A percentile compares a stretch with the other conserved stretches of the same genome.
These are phyloP conservation scores for Phytophthora sp. DNA, from an alignment of 352 stramenopile genomes.

Conservation along the genomic window DNA sequence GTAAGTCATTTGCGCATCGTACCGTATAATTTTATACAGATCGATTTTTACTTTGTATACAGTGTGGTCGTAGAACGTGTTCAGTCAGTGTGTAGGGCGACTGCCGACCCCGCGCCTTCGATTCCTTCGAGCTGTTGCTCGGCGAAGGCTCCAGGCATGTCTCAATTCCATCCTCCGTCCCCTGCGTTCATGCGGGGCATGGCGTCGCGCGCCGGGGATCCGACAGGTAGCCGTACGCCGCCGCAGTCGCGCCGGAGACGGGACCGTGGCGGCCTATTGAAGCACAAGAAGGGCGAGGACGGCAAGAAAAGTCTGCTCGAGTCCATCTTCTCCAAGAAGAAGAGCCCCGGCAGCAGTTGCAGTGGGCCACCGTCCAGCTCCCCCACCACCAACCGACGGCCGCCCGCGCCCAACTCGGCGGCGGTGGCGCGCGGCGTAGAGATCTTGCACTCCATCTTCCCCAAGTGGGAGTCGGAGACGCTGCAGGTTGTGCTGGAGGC, in stretches of 20 bases:
- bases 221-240: constrained; percentile 17
- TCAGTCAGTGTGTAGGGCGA: too few species aligned
- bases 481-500: constrained; percentile 77
- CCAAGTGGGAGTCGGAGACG: constrained; percentile 72
- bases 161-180: constrained; percentile 33
- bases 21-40: too few species aligned
- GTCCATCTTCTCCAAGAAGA: constrained; percentile 64
- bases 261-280: constrained; percentile 28
- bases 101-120: too few species aligned
- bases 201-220: constrained; percentile 8
- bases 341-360: constrained; percentile 19
- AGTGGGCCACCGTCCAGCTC: constrained; percentile 16
- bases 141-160: constrained; percentile 20
- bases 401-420: constrained; percentile 43
- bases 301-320: constrained; percentile 51
- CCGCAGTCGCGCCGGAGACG: constrained; percentile 13
- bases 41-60: not conserved
- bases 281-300: constrained; percentile 42
- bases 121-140: constrained; percentile 1
- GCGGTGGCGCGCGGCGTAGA: constrained; percentile 66
- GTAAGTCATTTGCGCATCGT: not conserved
- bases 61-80: constrained; percentile 12
- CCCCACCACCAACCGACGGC: constrained; percentile 4
- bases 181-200: constrained; percentile 20
- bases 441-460: constrained; percentile 85